Evolutionary conservation across 257 asterid genomes (phyloP).

Genomic region (Solanum corneliomulleri): DNA sequence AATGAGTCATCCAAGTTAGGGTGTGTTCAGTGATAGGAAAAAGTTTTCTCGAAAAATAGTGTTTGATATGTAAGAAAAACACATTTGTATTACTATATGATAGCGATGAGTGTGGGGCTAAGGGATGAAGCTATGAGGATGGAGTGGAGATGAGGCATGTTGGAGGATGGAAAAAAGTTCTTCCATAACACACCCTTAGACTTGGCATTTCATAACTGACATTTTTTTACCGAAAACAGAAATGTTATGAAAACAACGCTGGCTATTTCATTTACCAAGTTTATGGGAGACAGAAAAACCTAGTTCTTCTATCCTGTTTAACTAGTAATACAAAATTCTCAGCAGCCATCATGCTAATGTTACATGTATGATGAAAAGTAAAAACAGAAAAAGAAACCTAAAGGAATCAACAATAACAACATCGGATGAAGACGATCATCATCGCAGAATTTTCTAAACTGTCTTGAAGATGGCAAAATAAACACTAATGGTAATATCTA

Average conservation of each 20-base stretch:
- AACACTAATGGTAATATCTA: not conserved
- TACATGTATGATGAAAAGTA: not conserved
- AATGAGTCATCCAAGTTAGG: not conserved
- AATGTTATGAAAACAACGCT: not conserved
- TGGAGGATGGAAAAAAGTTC: not conserved
- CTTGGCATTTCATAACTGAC: not conserved
- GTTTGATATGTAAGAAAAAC: not conserved
- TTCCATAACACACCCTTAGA: not conserved
- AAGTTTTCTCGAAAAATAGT: not conserved
- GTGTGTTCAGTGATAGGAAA: not conserved
- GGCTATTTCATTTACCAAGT: not conserved
- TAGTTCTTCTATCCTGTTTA: not conserved
- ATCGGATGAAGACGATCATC: not conserved
- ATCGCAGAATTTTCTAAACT: not conserved
- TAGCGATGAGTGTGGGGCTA: not conserved
- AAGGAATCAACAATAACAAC: not conserved
- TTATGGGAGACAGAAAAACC: not conserved
- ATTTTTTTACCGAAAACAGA: not conserved
- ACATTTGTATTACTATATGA: not conserved
- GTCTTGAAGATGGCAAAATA: not conserved
- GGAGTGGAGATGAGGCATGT: not conserved
- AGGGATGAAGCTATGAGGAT: not conserved
- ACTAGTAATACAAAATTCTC: constrained; percentile 11
- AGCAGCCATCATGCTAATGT: constrained; percentile 13
- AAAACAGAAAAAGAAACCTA: not conserved